These are phyloP conservation scores for Eucalyptus dawsonii DNA, from an alignment of 345 rosid genomes.

Conservation along the genomic window DNA sequence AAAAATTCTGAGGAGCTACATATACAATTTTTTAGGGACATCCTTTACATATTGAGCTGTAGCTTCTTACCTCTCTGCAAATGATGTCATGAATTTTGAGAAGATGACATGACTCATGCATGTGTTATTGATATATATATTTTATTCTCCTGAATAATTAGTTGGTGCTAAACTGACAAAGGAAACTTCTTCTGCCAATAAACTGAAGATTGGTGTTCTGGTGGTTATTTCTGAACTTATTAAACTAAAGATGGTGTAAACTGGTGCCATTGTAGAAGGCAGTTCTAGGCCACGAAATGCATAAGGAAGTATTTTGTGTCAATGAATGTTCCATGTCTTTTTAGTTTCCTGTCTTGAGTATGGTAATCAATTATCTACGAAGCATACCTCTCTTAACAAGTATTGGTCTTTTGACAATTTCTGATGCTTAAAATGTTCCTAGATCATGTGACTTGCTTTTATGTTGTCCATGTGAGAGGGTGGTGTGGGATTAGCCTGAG, in stretches of 20 bases:
- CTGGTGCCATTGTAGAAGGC: neutral
- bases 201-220: neutral
- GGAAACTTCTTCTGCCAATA: neutral
- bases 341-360: neutral
- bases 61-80: neutral
- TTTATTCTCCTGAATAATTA: neutral
- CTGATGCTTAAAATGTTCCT: neutral
- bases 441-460: neutral
- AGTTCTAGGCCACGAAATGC: neutral
- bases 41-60: neutral
- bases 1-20: neutral
- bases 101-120: neutral
- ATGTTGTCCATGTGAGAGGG: neutral
- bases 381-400: neutral
- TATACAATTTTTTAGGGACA: neutral
- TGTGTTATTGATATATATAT: neutral
- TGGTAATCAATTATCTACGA: neutral
- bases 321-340: neutral
- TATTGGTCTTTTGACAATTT: neutral
- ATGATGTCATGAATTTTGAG: neutral
- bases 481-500: neutral
- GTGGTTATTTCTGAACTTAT: neutral
- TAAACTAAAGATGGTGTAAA: neutral
- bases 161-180: neutral
- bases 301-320: neutral